Percentiles rank a stretch among this genome's conserved stretches.
These are phyloP conservation scores for Cubamyces sp. DNA, from an alignment of 768 basidiomycete genomes.

Conservation along the genomic window DNA sequence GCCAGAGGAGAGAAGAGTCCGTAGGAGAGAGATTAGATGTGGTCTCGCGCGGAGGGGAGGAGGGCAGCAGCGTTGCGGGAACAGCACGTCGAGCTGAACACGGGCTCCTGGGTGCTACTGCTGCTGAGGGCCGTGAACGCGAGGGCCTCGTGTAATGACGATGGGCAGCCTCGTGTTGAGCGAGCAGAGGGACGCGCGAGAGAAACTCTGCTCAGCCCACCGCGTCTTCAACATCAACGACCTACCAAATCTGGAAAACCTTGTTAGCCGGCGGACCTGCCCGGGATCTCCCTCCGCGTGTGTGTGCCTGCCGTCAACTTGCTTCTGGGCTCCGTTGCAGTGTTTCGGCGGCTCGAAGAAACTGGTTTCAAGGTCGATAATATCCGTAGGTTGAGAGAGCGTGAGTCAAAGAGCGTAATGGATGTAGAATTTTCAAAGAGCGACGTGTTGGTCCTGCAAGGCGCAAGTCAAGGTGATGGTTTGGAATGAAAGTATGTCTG, in stretches of 20 bases:
- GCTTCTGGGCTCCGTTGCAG: slow-evolving; percentile 8
- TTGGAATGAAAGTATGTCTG: slow-evolving; percentile 8
- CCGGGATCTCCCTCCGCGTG: slow-evolving; percentile 23
- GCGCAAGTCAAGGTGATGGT: slow-evolving; percentile 18
- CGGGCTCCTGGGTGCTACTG: slow-evolving; percentile 31
- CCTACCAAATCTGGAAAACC: slow-evolving; percentile 27
- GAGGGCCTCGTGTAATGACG: slow-evolving; percentile 37
- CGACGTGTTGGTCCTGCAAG: slow-evolving; percentile 10
- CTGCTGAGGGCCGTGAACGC: slow-evolving; percentile 35
- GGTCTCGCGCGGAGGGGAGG: slow-evolving; percentile 25
- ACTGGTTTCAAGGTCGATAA: not conserved
- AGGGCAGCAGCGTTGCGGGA: slow-evolving; percentile 24
- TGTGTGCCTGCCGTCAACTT: not conserved
- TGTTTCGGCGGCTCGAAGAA: not conserved
- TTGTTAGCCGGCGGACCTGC: slow-evolving; percentile 20
- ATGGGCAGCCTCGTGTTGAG: slow-evolving; percentile 35
- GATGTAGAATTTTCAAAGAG: slow-evolving; percentile 10
- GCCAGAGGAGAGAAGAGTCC: slow-evolving; percentile 24
- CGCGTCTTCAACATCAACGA: slow-evolving; percentile 29
- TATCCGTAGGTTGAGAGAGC: not conserved
- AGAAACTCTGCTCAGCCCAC: slow-evolving; percentile 13
- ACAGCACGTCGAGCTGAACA: slow-evolving; percentile 33
- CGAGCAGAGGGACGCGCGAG: slow-evolving; percentile 29
- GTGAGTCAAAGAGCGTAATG: slow-evolving; percentile 4
- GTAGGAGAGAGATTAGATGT: slow-evolving; percentile 32